Conservation (phyloP, 345 rosid genomes). For the Leavenworthia alabamica region DNA sequence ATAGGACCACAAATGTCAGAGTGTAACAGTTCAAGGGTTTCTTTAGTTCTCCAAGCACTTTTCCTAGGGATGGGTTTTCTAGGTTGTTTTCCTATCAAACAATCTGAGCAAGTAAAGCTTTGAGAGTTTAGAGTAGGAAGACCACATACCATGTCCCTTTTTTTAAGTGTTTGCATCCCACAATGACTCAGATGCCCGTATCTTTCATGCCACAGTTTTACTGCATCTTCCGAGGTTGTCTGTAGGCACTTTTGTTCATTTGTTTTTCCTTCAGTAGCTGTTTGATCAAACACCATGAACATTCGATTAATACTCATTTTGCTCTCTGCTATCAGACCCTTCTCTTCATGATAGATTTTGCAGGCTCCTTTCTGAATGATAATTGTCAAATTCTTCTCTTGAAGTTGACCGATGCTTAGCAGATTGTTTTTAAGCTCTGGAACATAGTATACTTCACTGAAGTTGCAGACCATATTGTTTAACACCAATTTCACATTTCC, state of each 20-base stretch:
- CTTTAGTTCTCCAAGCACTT: no score
- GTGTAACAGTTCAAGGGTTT: no score
- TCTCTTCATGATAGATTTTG: background rate
- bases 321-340: background rate
- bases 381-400: background rate
- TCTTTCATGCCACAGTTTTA: background rate
- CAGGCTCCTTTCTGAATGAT: no score
- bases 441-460: background rate
- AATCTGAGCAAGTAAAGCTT: background rate
- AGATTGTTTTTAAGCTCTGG: background rate
- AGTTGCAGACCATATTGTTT: no score
- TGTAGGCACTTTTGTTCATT: background rate
- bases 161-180: background rate
- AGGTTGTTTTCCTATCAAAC: fast-evolving
- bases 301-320: background rate
- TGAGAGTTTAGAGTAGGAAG: background rate
- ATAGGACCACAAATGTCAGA: no score
- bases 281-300: background rate
- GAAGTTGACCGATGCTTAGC: background rate
- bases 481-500: no score
- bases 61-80: no score
- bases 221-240: no score
- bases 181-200: background rate
- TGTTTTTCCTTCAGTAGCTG: fast-evolving
- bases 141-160: fast-evolving